Conservation (phyloP, 352 stramenopile species). For the Globisporangium apiculatum region DNA sequence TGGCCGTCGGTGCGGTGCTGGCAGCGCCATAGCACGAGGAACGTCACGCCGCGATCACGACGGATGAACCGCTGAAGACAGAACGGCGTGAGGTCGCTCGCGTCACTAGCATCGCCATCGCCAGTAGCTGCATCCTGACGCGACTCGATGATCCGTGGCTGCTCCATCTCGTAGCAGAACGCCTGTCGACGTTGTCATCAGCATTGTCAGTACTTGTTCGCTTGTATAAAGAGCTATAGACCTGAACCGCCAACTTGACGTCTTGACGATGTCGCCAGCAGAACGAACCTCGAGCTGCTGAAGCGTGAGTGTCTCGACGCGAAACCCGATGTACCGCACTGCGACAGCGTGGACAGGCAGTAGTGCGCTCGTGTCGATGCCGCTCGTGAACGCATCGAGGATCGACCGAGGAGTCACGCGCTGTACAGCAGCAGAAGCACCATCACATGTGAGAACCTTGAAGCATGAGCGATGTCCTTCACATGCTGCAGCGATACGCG, state of each 20-base stretch:
- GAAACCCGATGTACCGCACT: conserved; percentile 28
- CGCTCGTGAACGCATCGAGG: conserved; percentile 18
- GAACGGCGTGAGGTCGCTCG: conserved; percentile 14
- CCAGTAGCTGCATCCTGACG: conserved; percentile 5
- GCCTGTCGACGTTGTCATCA: conserved; percentile 10
- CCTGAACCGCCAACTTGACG: not conserved
- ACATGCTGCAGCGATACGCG: too few species aligned
- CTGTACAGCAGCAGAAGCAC: conserved; percentile 10
- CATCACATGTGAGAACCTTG: too few species aligned
- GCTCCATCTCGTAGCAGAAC: conserved; percentile 34
- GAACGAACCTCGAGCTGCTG: conserved; percentile 27
- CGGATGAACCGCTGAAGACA: conserved; percentile 37
- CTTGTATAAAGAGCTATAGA: not conserved
- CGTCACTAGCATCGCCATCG: not conserved
- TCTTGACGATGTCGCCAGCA: not conserved
- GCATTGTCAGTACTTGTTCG: not conserved
- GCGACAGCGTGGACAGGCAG: conserved; percentile 14
- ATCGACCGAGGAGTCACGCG: conserved; percentile 34
- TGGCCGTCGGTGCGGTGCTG: conserved; percentile 4
- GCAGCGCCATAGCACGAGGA: conserved; percentile 35
- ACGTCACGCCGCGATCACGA: conserved; percentile 21
- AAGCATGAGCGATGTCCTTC: too few species aligned
- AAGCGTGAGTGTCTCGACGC: conserved; percentile 16
- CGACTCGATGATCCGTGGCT: conserved; percentile 9
- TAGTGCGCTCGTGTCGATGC: not conserved